These are phyloP conservation scores for Naematelia aurantialba DNA, from an alignment of 768 basidiomycete genomes.

Conservation along the genomic window DNA sequence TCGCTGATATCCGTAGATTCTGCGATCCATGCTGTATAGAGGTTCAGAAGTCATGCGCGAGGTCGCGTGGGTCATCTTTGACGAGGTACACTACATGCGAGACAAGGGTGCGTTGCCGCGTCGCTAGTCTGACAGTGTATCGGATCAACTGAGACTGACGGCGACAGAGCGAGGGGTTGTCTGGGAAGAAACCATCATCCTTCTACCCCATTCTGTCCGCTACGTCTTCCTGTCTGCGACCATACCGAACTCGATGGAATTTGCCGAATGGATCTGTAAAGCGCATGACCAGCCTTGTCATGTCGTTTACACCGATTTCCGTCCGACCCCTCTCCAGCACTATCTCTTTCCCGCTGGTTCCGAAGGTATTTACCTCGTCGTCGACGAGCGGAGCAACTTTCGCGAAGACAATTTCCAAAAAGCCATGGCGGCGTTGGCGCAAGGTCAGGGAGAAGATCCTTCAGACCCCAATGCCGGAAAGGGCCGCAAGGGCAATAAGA, in stretches of 20 bases:
- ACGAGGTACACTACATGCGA: slow-evolving; percentile 99
- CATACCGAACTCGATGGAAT: slow-evolving; percentile 99
- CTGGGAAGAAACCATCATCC: slow-evolving; percentile 86
- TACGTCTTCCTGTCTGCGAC: slow-evolving; percentile 99
- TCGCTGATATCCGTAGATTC: slow-evolving; percentile 61
- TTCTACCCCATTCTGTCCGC: slow-evolving; percentile 90
- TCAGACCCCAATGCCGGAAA: slow-evolving; percentile 79
- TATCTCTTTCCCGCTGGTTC: slow-evolving; percentile 96
- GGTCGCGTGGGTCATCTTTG: slow-evolving; percentile 99
- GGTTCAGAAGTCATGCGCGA: slow-evolving; percentile 99
- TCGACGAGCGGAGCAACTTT: slow-evolving; percentile 98
- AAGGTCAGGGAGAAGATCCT: slow-evolving; percentile 81
- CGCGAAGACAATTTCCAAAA: slow-evolving; percentile 95
- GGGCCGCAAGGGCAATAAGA: slow-evolving; percentile 88
- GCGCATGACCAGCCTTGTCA: slow-evolving; percentile 97
- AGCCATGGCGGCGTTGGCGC: slow-evolving; percentile 91
- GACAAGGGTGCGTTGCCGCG: slow-evolving; percentile 62
- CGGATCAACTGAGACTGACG: not conserved
- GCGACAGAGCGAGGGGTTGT: slow-evolving; percentile 88
- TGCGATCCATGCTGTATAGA: slow-evolving; percentile 96
- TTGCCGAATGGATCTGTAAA: slow-evolving; percentile 97
- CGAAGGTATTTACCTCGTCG: slow-evolving; percentile 93
- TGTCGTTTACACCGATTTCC: slow-evolving; percentile 98
- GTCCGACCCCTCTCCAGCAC: slow-evolving; percentile 95
- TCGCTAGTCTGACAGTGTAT: not conserved